Percentiles rank a stretch among this genome's conserved stretches.
Conservation (phyloP, 768 basidiomycete genomes). For the Tylopilus vinaceipallidus region DNA sequence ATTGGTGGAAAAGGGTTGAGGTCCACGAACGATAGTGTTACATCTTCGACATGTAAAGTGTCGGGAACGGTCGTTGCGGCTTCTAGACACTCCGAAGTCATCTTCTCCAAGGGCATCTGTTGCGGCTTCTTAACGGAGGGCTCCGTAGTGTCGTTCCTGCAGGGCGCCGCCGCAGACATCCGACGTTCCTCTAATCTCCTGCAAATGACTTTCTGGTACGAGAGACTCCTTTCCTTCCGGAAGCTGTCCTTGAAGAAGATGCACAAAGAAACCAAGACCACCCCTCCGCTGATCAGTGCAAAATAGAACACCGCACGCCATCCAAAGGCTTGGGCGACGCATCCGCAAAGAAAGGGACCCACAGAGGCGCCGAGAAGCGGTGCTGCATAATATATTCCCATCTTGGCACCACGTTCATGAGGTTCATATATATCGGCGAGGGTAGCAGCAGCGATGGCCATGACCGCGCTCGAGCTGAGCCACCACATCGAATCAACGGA, state of each 20-base stretch:
- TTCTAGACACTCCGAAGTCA: not conserved
- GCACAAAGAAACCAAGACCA: constrained; percentile 54
- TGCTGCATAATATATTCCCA: constrained; percentile 81
- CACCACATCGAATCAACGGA: not conserved
- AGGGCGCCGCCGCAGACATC: constrained; percentile 3
- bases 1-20: constrained; percentile 72
- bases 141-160: not conserved
- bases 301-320: constrained; percentile 92
- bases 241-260: constrained; percentile 80
- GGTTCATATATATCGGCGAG: constrained; percentile 80
- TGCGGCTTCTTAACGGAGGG: constrained; percentile 7
- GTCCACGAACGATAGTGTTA: constrained; percentile 61
- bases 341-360: constrained; percentile 72
- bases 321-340: constrained; percentile 57
- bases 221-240: constrained; percentile 74
- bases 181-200: constrained; percentile 34
- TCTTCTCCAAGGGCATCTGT: not conserved
- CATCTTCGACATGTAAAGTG: constrained; percentile 21
- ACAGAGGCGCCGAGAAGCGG: constrained; percentile 69
- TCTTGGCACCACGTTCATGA: constrained; percentile 73
- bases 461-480: constrained; percentile 60
- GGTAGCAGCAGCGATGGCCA: constrained; percentile 73
- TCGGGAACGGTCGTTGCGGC: not conserved
- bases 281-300: constrained; percentile 57
- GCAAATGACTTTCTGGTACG: constrained; percentile 68